Base-by-base conservation (phyloP, 345 rosid species). In the Jatropha curcas region DNA sequence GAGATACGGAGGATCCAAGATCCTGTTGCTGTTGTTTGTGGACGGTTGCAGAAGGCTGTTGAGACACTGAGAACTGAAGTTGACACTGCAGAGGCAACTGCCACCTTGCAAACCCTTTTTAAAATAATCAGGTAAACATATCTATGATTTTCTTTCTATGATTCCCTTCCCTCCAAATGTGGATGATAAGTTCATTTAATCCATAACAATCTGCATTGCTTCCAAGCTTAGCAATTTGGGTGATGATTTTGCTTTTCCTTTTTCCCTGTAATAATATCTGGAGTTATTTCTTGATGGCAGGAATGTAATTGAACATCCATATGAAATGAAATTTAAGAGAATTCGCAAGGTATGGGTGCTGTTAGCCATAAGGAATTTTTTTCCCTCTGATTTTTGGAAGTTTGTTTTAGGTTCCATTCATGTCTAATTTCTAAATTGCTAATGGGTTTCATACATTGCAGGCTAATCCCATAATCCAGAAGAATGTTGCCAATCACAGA, bases 1-100 rank as follows among this genome's bases (percentile, higher is more conserved):
- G 99, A 91, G 85, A 58, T 92, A 66, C 85, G 71, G 63, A 88
- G 92, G 77, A 95, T 92, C 41, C 97, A 87, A 79, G 92, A 91
- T 79, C 83, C 97, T 56, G 91, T 91, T 71, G 65, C 87, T 43
- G 73, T 73, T 75, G 68, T 89, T 58, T 85, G 92, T 75, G 79
- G 77, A 68, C 90, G 86, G 68, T 69, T 95, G 81, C 86, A 84
- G 82, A 86, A 85, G 82, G 92, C 96, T 46, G 85, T 90, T 46
- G 75, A 77, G 73, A 80, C 70, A 65, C 82, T 95, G 84, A 73
- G 63, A 74, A 71, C 84, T 48, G 96, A 90, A 85, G 81, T 80
- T 66, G 80, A 72, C 77, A 74, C 88, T n/a, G 20, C 68, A 35
- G 91, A 90, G 76, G 84, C 85, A 16, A 70, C 75, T 0, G 66